Base-by-base conservation (phyloP, 352 stramenopile species). In the Pythium aphanidermatum region DNA sequence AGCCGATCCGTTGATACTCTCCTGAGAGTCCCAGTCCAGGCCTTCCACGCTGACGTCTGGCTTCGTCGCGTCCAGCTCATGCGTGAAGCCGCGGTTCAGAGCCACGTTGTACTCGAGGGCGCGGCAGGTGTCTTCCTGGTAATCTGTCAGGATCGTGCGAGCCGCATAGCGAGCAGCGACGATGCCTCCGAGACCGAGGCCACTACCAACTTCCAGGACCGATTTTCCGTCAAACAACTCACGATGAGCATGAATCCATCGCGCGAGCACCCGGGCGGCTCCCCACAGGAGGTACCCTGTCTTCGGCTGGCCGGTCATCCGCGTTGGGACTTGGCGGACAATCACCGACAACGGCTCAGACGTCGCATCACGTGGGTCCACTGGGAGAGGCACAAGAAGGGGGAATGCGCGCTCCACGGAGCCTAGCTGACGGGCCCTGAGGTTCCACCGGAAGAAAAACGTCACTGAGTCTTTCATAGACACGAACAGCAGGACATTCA, bases 301-400 rank as follows among this genome's bases (percentile, higher is more conserved):
- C 60, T 94, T 94, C 4, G 77, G 70, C 31, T 94, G 82, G 0
- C 82, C 79, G 9, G 76, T 94, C 82, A 94, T 94, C 21, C 82
- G 79, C 23, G 58, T 84, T 6, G 70, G 75, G 2, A 94, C 77
- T 36, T 91, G 79, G 23, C 79, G 77, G 46, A 94, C 86, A 24
- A 93, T 65, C 27, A 93, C 74, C 4, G 74, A 63, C 11, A 68
- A 50, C 2, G 59, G 56, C 19, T 72, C 46, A 19, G 60, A 33
- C 25, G 20, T 55, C 13, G 44, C 61, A 30, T 91, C 74, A 13
- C 78, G 70, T n/a, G 55, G 5, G n/a, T 91, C 78, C 4, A 72
- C 55, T 13, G 81, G 81, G 2, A 93, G 60, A 1, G 59, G 65
- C 9, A 90, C 68, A 25, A 65, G 44, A 10, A 72, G 63, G 3